Base-by-base conservation (phyloP, 441 rosid species). In the Syzygium malaccense region DNA sequence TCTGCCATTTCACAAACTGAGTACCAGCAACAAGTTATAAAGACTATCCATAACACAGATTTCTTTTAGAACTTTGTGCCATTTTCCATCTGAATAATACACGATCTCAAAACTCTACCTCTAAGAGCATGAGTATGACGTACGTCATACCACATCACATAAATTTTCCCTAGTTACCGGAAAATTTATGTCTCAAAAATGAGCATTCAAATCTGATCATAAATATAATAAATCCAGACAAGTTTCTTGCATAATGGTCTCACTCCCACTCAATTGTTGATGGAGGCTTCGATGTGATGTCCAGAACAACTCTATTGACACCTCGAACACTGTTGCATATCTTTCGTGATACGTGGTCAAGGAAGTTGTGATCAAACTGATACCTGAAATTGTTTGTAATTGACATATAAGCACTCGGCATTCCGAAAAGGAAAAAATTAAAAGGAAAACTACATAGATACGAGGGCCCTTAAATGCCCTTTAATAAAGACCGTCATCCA, bases 261-360 rank as follows among this genome's bases (percentile, higher is more conserved):
- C 91, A 98, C 92, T 98, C 99, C 99, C 99, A 97, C 89, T 98
- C 99, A 57, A 98, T 97, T 11, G 99, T 98, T 88, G 99, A 97
- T 79, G 99, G 99, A 90, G 98, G 98, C 93, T 98, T 97, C 20
- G 99, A 96, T 89, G 99, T 98, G 28, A 98, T 96, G 93, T 98
- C 98, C 91, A 91, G 98, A 91, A 95, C 96, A 90, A 98, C 98
- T 88, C 99, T 93, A 91, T 98, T 98, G 54, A 98, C 98, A 80
- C 98, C 99, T 33, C 96, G 93, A 75, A 96, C 99, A 41, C 93
- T 95, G 89, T 96, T 96, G 90, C 99, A 98, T 85, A 97, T 95
- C 91, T 94, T 98, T 71, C 95, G 92, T 4, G 97, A 90, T 85
- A 96, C 99, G 33, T 94, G 94, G 68, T 97, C 96, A 80, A 97